Evolutionary conservation across 2,329 filamentous ascomycete species (phyloP).

Genomic region (Proliferodiscus dingleyae): DNA sequence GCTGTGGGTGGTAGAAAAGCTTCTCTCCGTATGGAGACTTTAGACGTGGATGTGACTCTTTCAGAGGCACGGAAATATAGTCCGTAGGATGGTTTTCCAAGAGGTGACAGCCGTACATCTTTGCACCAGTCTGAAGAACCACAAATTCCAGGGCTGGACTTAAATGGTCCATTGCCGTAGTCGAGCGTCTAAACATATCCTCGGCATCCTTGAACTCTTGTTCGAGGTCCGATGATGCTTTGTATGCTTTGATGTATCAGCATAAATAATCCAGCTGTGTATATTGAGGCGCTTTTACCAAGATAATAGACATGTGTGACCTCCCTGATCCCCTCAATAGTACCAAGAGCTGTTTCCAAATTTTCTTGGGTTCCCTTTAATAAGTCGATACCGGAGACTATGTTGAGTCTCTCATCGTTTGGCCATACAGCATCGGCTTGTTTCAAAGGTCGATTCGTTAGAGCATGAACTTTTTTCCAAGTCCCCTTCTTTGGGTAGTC

Average conservation of each 20-base stretch:
- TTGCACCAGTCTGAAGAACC: conserved; percentile 34
- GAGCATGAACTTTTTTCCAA: conserved; percentile 41
- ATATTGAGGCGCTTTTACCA: conserved; percentile 27
- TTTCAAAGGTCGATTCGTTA: conserved; percentile 41
- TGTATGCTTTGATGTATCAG: conserved; percentile 32
- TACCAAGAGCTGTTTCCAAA: conserved; percentile 32
- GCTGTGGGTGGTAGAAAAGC: conserved; percentile 39
- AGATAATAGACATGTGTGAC: conserved; percentile 42
- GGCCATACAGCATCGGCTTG: conserved; percentile 35
- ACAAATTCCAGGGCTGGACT: conserved; percentile 35
- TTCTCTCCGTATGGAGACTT: conserved; percentile 32
- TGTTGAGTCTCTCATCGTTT: conserved; percentile 34
- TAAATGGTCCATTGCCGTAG: conserved; percentile 33
- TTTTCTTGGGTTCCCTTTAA: conserved; percentile 36
- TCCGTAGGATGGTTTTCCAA: conserved; percentile 35
- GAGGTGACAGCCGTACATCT: conserved; percentile 39
- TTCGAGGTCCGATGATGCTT: conserved; percentile 35
- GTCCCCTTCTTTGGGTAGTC: conserved; percentile 40
- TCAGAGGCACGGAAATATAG: conserved; percentile 32
- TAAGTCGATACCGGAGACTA: conserved; percentile 40
- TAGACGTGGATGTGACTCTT: conserved; percentile 32
- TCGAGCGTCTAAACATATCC: conserved; percentile 37
- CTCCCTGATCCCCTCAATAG: conserved; percentile 33
- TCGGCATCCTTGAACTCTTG: conserved; percentile 37
- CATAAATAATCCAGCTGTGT: neutral